A percentile compares a stretch with the other conserved stretches of the same genome.
These are phyloP conservation scores for Thalassiosira exigua DNA, from an alignment of 352 stramenopile species.

Conservation along the genomic window DNA sequence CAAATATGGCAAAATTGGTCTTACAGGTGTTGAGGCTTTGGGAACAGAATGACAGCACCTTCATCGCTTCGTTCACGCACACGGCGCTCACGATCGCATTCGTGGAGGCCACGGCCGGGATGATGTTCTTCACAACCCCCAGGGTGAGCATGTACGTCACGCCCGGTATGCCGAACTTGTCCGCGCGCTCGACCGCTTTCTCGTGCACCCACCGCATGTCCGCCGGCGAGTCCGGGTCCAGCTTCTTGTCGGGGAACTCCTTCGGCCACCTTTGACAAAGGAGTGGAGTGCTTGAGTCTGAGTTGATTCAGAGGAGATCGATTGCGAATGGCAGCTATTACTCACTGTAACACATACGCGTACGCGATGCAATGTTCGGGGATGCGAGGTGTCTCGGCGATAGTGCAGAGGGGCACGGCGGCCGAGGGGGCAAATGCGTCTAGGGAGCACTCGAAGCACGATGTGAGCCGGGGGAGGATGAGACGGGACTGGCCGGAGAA, in stretches of 20 bases:
- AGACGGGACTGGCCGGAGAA: slow-evolving; percentile 97
- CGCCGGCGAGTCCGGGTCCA: slow-evolving; percentile 95
- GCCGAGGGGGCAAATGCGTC: slow-evolving; percentile 96
- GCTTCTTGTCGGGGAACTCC: slow-evolving; percentile 92
- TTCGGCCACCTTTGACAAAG: no score
- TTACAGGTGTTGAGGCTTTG: slow-evolving; percentile 95
- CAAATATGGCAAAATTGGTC: neutral
- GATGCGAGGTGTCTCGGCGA: slow-evolving; percentile 94
- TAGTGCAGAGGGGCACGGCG: slow-evolving; percentile 98
- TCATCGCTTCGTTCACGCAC: slow-evolving; percentile 96
- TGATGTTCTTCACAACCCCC: slow-evolving; percentile 99
- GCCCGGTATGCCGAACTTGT: slow-evolving; percentile 93
- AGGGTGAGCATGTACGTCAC: slow-evolving; percentile 97
- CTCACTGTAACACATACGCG: slow-evolving; percentile 93
- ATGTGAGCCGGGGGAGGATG: slow-evolving; percentile 96
- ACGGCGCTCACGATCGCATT: slow-evolving; percentile 96
- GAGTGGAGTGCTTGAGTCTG: no score
- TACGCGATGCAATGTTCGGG: slow-evolving; percentile 98
- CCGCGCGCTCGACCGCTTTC: slow-evolving; percentile 88
- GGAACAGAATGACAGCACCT: slow-evolving; percentile 94
- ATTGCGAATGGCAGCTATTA: no score
- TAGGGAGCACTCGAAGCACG: slow-evolving; percentile 98
- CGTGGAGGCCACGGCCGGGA: slow-evolving; percentile 95
- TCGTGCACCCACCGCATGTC: slow-evolving; percentile 98
- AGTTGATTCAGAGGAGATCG: no score